Evolutionary conservation across 2,329 filamentous ascomycete genomes (phyloP).

Genomic region (Paracamarosporium sp.): DNA sequence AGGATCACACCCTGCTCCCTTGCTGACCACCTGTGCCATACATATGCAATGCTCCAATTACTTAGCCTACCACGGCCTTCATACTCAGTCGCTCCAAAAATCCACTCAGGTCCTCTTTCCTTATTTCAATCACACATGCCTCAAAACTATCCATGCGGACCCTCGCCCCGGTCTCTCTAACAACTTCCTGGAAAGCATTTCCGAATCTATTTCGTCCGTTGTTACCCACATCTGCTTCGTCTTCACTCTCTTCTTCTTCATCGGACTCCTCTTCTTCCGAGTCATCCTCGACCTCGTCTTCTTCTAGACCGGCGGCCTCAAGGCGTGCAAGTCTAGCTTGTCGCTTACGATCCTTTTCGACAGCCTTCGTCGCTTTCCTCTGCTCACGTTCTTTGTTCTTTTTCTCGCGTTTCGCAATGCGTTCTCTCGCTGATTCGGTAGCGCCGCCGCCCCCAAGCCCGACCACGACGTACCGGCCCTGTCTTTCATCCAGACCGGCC

Average conservation of each 20-base stretch:
- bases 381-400: conserved; percentile 63
- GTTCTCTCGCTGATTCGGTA: conserved; percentile 62
- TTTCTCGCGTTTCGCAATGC: conserved; percentile 71
- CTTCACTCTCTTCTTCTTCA: conserved; percentile 49
- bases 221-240: conserved; percentile 68
- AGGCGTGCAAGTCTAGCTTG: conserved; percentile 48
- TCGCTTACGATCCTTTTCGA: conserved; percentile 67
- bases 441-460: conserved; percentile 88
- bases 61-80: conserved; percentile 76
- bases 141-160: conserved; percentile 97
- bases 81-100: conserved; percentile 92
- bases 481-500: conserved; percentile 83
- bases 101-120: conserved; percentile 88
- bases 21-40: neutral
- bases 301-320: conserved; percentile 65
- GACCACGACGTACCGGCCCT: conserved; percentile 90
- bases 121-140: conserved; percentile 96
- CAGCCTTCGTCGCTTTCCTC: conserved; percentile 60
- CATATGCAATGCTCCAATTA: neutral
- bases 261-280: conserved; percentile 64
- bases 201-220: conserved; percentile 90
- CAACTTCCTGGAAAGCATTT: conserved; percentile 93
- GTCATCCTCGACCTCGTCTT: conserved; percentile 62
- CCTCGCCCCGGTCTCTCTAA: conserved; percentile 85
- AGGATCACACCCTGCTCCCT: neutral